Base-by-base conservation (phyloP, 2,329 filamentous ascomycete genomes). In the Microsporum canis region DNA sequence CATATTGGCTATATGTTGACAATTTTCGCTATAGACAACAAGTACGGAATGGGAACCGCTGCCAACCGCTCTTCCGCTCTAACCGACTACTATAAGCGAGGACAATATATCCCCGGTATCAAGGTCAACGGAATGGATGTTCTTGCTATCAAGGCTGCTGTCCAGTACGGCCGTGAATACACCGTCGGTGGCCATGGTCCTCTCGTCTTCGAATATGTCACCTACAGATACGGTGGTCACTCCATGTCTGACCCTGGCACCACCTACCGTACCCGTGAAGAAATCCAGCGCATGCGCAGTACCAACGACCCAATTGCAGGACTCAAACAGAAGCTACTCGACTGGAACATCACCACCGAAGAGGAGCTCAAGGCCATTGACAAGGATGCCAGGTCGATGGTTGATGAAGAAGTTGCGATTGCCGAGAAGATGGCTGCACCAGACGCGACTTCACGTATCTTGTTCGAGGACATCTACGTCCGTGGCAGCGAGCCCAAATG, bases 91-190 rank as follows among this genome's bases (percentile, higher is more conserved):
- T 97, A 99, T 86, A 97, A 97, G 87, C 92, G 94, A 79, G 94
- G 94, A 68, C 94, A 99, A 81, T 99, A 97, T 83, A 99, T 99
- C 69, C 92, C 94, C 62, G 94, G 94, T 80, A 85, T 99, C 71
- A 99, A 99, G 85, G 90, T 99, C 77, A 99, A 99, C 80, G 94
- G 90, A 73, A 99, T 99, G 94, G 94, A 99, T 75, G 91, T 96
- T 70, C 88, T 99, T 65, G 92, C 94, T 66, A 92, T 96, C 76
- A 96, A 96, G 84, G 91, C 92, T 59, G 94, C 94, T 66, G 91
- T 96, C 71, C 82, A 92, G 78, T 91, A 96, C 80, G 91, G 88
- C 73, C 96, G 94, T 82, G 84, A 95, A 73, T 95, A 87, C 82
- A 88, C 89, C 66, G 79, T 82, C 63, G 80, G 84, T 64, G 91